A percentile compares a stretch with the other conserved stretches of the same genome.
Conservation (phyloP, 805 yeast species). For the Saccharomycopsis oosterbeekiorum region DNA sequence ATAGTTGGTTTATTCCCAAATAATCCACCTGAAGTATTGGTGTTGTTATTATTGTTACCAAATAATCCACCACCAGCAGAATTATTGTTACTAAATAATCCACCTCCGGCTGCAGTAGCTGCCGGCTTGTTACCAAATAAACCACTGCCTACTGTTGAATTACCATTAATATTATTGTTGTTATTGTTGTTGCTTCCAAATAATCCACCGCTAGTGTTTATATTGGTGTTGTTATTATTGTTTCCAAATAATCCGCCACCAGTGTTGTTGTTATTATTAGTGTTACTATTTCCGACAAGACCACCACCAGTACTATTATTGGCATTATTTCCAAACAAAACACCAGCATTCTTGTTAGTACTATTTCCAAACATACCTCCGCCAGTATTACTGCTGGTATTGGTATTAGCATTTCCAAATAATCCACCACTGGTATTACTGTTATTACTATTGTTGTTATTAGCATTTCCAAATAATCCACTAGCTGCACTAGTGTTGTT, state of each 20-base stretch:
- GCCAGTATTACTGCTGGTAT: conserved; percentile 3
- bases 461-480: conserved; percentile 27
- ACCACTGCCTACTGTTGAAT: too few species aligned
- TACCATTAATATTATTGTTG: conserved; percentile 3
- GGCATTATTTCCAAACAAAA: conserved; percentile 28
- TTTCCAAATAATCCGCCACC: conserved; percentile 29
- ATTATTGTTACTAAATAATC: conserved; percentile 18
- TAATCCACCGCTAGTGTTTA: conserved; percentile 12
- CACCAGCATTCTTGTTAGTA: conserved; percentile 18
- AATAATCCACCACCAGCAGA: conserved; percentile 22
- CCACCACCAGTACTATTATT: conserved; percentile 18
- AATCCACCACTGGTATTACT: conserved; percentile 19
- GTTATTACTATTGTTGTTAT: conserved; percentile 16
- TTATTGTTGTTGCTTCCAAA: conserved; percentile 15
- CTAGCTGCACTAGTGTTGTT: conserved; percentile 13
- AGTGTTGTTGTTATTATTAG: conserved; percentile 13
- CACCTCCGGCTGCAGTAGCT: neutral
- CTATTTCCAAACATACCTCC: conserved; percentile 28
- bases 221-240: conserved; percentile 4
- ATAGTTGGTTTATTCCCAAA: conserved; percentile 25
- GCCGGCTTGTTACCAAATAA: too few species aligned
- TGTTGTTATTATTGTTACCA: conserved; percentile 25
- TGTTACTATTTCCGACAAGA: conserved; percentile 28
- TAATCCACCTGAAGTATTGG: conserved; percentile 20
- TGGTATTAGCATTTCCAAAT: conserved; percentile 27